phyloP scores from a whole-genome alignment of 768 basidiomycete species.

The Boletus patriciae region DNA sequence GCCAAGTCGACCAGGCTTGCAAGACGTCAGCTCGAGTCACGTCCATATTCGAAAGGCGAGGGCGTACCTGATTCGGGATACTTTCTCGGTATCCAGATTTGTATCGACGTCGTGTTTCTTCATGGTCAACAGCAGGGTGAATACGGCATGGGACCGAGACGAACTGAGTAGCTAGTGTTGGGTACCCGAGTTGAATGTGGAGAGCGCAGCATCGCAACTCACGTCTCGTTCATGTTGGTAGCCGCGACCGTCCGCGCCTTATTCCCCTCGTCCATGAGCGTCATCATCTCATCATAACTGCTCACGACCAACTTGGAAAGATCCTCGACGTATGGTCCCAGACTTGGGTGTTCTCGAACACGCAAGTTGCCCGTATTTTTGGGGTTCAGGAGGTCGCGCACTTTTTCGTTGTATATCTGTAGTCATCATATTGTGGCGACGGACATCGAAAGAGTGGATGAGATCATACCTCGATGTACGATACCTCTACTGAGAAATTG shows the following conservation, averaged over 20 bases:
- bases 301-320: slow-evolving; percentile 90
- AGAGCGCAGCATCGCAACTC: slow-evolving; percentile 30
- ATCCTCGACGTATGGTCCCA: slow-evolving; percentile 99
- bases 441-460: neutral
- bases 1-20: slow-evolving; percentile 90
- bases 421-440: neutral
- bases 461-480: slow-evolving; percentile 81
- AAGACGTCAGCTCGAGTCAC: slow-evolving; percentile 9
- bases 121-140: slow-evolving; percentile 93
- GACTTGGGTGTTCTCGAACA: slow-evolving; percentile 94
- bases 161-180: slow-evolving; percentile 50
- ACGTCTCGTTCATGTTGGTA: slow-evolving; percentile 99
- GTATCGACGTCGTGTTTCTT: slow-evolving; percentile 82
- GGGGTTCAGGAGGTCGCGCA: slow-evolving; percentile 94
- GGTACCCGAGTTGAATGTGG: neutral
- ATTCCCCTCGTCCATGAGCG: slow-evolving; percentile 99
- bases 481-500: slow-evolving; percentile 93
- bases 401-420: slow-evolving; percentile 97
- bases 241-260: slow-evolving; percentile 98
- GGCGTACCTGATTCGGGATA: slow-evolving; percentile 89
- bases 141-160: slow-evolving; percentile 97
- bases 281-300: slow-evolving; percentile 96
- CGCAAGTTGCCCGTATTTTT: slow-evolving; percentile 95
- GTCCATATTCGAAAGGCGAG: neutral
- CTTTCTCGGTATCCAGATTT: slow-evolving; percentile 94